phyloP scores from a whole-genome alignment of 2,329 filamentous ascomycete species.

The Nemania sp. region DNA sequence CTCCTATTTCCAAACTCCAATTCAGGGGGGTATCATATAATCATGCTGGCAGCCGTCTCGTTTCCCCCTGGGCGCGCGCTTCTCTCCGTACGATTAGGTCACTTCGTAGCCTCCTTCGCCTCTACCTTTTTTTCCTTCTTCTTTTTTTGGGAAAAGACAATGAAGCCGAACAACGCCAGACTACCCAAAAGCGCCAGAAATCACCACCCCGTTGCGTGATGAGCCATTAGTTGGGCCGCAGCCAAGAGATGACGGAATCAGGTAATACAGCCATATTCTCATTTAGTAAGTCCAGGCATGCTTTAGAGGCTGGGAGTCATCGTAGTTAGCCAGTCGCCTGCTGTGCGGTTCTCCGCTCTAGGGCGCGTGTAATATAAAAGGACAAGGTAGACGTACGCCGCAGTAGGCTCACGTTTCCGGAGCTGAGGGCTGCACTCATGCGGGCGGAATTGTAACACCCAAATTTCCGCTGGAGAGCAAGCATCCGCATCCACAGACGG shows the following conservation, averaged over 20 bases:
- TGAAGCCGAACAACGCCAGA: slow-evolving; percentile 14
- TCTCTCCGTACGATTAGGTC: not conserved
- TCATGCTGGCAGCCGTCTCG: slow-evolving; percentile 40
- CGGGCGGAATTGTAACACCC: slow-evolving; percentile 63
- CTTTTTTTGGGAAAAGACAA: not conserved
- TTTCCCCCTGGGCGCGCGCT: slow-evolving; percentile 16
- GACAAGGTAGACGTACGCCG: slow-evolving; percentile 57
- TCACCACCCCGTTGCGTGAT: not conserved
- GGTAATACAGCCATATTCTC: slow-evolving; percentile 50
- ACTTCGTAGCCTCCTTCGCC: slow-evolving; percentile 9
- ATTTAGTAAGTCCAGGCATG: slow-evolving; percentile 50
- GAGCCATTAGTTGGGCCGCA: slow-evolving; percentile 30
- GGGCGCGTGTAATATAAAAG: too few relatives aligned
- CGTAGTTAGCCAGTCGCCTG: slow-evolving; percentile 13
- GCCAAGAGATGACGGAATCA: slow-evolving; percentile 40
- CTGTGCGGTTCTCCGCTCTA: not conserved
- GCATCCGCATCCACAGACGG: slow-evolving; percentile 62
- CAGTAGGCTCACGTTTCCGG: slow-evolving; percentile 55
- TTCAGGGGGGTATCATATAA: slow-evolving; percentile 49
- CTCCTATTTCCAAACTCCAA: slow-evolving; percentile 39
- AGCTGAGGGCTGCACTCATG: slow-evolving; percentile 60
- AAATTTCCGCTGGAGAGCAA: slow-evolving; percentile 60
- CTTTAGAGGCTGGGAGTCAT: slow-evolving; percentile 48
- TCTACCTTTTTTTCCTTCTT: too few relatives aligned
- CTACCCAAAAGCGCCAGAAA: slow-evolving; percentile 12